Evolutionary conservation across 805 yeast species (phyloP).

Genomic region (Ogataea philodendri): DNA sequence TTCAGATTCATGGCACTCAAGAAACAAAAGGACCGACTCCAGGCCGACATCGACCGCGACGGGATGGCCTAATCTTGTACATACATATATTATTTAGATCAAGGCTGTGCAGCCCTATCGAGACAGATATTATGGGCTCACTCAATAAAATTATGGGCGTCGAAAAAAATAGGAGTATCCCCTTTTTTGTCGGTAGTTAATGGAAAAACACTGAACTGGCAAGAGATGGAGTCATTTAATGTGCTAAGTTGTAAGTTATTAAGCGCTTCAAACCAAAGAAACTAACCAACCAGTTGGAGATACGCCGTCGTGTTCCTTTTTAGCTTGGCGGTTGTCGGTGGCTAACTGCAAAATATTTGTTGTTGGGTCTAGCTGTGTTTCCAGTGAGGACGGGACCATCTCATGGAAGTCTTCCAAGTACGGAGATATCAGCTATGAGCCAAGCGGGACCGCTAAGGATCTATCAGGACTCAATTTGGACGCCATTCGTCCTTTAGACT

Average conservation of each 20-base stretch:
- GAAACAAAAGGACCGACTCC: slow-evolving; percentile 27
- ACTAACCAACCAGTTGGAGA: slow-evolving; percentile 30
- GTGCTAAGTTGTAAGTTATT: slow-evolving; percentile 19
- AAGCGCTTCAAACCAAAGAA: background rate
- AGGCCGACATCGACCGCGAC: slow-evolving; percentile 20
- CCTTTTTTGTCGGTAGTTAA: slow-evolving; percentile 8
- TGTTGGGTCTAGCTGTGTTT: slow-evolving; percentile 19
- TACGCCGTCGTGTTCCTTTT: slow-evolving; percentile 29
- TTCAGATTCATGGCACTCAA: slow-evolving; percentile 28
- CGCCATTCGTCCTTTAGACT: slow-evolving; percentile 19
- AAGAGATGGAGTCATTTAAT: slow-evolving; percentile 16
- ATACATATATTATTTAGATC: slow-evolving; percentile 7
- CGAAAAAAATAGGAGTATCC: slow-evolving; percentile 8
- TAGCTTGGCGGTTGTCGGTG: slow-evolving; percentile 31
- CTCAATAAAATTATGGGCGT: slow-evolving; percentile 11
- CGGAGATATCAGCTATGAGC: slow-evolving; percentile 17
- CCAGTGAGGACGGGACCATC: slow-evolving; percentile 12
- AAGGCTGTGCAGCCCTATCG: slow-evolving; percentile 13
- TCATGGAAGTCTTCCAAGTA: slow-evolving; percentile 21
- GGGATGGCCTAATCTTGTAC: slow-evolving; percentile 4
- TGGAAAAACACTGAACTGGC: background rate
- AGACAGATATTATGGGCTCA: too few species aligned
- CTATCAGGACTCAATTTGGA: slow-evolving; percentile 8
- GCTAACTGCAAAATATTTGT: slow-evolving; percentile 18
- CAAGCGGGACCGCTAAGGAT: slow-evolving; percentile 9